Evolutionary conservation across 2,329 filamentous ascomycete genomes (phyloP), one percentile per base, ranked within the genome.

Genomic region (Teratosphaeria epicoccoides): DNA sequence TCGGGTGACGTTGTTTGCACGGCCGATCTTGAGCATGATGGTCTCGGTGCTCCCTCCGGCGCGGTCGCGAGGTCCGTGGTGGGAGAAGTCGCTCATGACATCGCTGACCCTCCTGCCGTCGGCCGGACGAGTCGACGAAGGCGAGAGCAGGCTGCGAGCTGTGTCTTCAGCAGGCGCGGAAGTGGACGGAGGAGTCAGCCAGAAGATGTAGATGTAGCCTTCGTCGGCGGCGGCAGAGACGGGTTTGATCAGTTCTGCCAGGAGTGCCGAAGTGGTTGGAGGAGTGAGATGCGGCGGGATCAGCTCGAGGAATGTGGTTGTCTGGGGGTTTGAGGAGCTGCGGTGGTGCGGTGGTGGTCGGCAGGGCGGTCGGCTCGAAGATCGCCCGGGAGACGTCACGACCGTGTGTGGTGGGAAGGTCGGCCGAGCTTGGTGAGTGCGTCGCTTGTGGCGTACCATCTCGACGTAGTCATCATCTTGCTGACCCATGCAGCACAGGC

Each of bases 181-280:
- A 2, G 76, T 77, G 29, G 79, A 75, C 26, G 88, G 83, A 1
- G 62, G 64, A 0, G 88, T 96, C 22, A 96, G 77, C 89, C 91
- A 96, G 76, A 97, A 98, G 69, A 98, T 95, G 76, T 98, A 98
- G 59, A 98, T 97, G 71, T 93, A 98, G 33, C 93, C 93, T 11
- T 85, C 75, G 60, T 94, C 87, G 58, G 93, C 87, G 50, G 77
- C 73, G 22, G 80, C 73, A 0, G 88, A 89, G 45, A 90, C 79
- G 1, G 76, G 88, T 73, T 79, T 93, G 66, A 70, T 80, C 9
- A 97, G 76, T 68, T 97, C 90, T 2, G 84, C 75, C 54, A 91
- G 77, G 3, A 97, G 76, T 4, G 76, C 71, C 0, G 88, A 84
- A 0, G 86, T 74, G 0, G 82, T 85, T 59, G 84, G 74, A 1